phyloP scores from a whole-genome alignment of 495 filamentous ascomycete species.

The Penicillium bialowiezense region DNA sequence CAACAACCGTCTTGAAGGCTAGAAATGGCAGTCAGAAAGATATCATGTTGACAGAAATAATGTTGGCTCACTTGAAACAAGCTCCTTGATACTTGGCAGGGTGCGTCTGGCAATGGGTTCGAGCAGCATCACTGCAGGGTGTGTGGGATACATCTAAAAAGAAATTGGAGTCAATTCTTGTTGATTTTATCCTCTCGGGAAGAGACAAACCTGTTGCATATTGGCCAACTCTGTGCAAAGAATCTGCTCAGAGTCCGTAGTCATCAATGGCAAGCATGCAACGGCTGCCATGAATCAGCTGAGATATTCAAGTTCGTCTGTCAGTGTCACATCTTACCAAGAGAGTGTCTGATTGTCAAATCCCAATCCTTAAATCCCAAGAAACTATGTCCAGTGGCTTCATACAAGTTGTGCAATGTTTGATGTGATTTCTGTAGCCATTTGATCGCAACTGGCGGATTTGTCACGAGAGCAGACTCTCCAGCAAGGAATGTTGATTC shows the following conservation, averaged over 20 bases:
- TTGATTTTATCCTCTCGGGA: constrained; percentile 52
- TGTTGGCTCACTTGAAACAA: background rate
- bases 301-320: too few relatives aligned
- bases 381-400: background rate
- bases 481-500: constrained; percentile 75
- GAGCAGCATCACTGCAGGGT: background rate
- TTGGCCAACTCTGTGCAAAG: background rate
- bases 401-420: constrained; percentile 37
- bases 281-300: too few relatives aligned
- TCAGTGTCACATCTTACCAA: constrained; percentile 12
- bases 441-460: constrained; percentile 56
- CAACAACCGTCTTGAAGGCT: background rate
- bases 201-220: constrained; percentile 21
- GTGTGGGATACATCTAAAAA: constrained; percentile 30
- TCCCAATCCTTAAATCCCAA: constrained; percentile 48
- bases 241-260: too few relatives aligned
- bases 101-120: background rate
- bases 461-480: constrained; percentile 49
- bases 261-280: too few relatives aligned
- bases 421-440: constrained; percentile 75
- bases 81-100: background rate
- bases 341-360: constrained; percentile 59
- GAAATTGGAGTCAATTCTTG: constrained; percentile 61
- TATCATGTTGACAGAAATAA: background rate
- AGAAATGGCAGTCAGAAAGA: background rate